Percentiles rank a stretch among this genome's conserved stretches.
These are phyloP conservation scores for Aspergillus ustus DNA, from an alignment of 2,329 filamentous ascomycete genomes.

Conservation along the genomic window DNA sequence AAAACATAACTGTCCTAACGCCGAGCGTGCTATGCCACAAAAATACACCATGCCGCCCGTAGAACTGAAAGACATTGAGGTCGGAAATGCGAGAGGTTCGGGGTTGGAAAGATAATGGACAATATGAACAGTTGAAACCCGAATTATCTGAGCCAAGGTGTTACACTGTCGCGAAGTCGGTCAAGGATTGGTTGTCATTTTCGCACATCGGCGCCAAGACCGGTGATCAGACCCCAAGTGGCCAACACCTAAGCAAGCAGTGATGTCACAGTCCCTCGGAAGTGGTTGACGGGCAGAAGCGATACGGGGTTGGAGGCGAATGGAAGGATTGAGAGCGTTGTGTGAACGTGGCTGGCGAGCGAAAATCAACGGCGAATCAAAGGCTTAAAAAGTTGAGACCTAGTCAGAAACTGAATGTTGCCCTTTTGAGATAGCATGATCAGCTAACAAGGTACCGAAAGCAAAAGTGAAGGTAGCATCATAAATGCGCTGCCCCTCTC, in stretches of 20 bases:
- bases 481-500: not conserved
- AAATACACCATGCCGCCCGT: conserved; percentile 35
- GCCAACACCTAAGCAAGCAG: conserved; percentile 30
- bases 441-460: not conserved
- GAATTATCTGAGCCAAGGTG: conserved; percentile 12
- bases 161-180: conserved; percentile 13
- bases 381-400: conserved; percentile 17
- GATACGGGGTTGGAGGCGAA: not conserved
- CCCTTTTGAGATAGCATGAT: not conserved
- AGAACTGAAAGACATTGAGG: conserved; percentile 23
- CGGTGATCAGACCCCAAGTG: conserved; percentile 26
- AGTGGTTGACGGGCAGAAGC: not conserved
- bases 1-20: conserved; percentile 33
- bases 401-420: conserved; percentile 22
- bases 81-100: conserved; percentile 20
- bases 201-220: conserved; percentile 27
- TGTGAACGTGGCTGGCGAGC: conserved; percentile 4
- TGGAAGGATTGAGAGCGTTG: conserved; percentile 2
- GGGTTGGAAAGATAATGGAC: conserved; percentile 11
- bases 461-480: not conserved
- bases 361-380: conserved; percentile 11
- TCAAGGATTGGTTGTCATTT: conserved; percentile 18
- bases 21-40: conserved; percentile 44
- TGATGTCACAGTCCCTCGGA: conserved; percentile 33
- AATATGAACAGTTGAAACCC: conserved; percentile 27